A percentile compares a stretch with the other conserved stretches of the same genome.
phyloP scores from a whole-genome alignment of 345 rosid genomes.

The Murraya koenigii region DNA sequence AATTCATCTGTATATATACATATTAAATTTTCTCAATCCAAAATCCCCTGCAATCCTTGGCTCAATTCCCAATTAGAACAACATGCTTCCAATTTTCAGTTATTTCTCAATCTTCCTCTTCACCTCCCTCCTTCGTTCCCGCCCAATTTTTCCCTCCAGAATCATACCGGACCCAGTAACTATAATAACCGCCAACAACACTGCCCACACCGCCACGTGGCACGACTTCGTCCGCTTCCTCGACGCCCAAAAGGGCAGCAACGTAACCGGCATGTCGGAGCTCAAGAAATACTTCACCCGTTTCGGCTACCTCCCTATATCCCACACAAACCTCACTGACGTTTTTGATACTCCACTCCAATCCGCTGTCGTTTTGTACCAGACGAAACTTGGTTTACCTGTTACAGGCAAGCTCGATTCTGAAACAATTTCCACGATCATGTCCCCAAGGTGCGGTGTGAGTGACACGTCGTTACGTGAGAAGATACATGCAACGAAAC shows the following conservation, averaged over 20 bases:
- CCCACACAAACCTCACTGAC: conserved; percentile 46
- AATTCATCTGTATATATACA: neutral
- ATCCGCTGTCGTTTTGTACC: conserved; percentile 57
- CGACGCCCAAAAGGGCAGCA: conserved; percentile 64
- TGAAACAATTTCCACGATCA: conserved; percentile 51
- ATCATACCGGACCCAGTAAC: conserved; percentile 35
- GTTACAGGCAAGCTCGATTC: conserved; percentile 66
- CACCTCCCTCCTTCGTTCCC: conserved; percentile 26
- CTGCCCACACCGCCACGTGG: conserved; percentile 59
- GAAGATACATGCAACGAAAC: conserved; percentile 38
- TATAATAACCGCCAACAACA: conserved; percentile 21
- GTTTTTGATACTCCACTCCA: conserved; percentile 55
- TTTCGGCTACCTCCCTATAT: conserved; percentile 64
- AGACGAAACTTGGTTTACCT: conserved; percentile 58
- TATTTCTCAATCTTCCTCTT: conserved; percentile 25
- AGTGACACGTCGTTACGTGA: conserved; percentile 30
- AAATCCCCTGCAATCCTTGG: neutral
- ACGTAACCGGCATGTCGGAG: conserved; percentile 73
- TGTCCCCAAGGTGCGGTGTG: conserved; percentile 83
- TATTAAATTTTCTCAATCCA: neutral
- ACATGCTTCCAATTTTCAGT: conserved; percentile 40
- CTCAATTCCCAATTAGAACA: conserved; percentile 15
- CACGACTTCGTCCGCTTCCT: conserved; percentile 59
- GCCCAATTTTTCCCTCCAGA: conserved; percentile 42
- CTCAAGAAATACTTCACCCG: conserved; percentile 76